Conservation (phyloP, 139 green algal genomes). For the Picocystis salinarum region DNA sequence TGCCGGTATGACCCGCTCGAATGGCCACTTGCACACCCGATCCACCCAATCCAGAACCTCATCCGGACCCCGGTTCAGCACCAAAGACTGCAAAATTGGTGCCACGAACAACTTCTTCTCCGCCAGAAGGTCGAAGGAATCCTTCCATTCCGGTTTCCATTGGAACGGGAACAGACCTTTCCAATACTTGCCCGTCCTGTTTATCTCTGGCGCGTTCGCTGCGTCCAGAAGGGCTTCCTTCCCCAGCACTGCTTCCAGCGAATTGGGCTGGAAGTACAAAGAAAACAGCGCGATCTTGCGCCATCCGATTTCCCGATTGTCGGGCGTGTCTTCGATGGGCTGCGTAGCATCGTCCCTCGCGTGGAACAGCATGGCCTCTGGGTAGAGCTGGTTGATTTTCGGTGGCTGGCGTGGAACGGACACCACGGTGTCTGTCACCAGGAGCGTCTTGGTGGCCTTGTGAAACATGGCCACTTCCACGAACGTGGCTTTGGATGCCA, state of each 20-base stretch:
- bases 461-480: conserved; percentile 61
- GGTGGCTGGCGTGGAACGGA: conserved; percentile 13
- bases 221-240: too few relatives aligned
- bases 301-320: conserved; percentile 11
- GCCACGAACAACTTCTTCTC: conserved; percentile 12
- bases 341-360: conserved; percentile 2
- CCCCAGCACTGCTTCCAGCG: background rate
- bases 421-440: conserved; percentile 61
- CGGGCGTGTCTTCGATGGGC: conserved; percentile 2
- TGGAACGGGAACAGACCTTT: background rate
- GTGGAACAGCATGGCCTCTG: background rate
- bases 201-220: too few relatives aligned
- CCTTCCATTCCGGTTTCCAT: background rate
- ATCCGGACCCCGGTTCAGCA: conserved; percentile 5
- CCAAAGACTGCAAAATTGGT: conserved; percentile 13
- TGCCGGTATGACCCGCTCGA: conserved; percentile 2
- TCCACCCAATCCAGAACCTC: background rate
- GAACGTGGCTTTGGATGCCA: conserved; percentile 11
- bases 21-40: background rate
- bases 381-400: conserved; percentile 4
- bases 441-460: conserved; percentile 39
- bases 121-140: conserved; percentile 2
- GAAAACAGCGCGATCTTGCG: conserved; percentile 15
- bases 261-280: conserved; percentile 14
- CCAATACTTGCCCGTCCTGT: too few relatives aligned